Evolutionary conservation across 371 early-diverging fungal species (phyloP).

Genomic region (Mucor racemosus): DNA sequence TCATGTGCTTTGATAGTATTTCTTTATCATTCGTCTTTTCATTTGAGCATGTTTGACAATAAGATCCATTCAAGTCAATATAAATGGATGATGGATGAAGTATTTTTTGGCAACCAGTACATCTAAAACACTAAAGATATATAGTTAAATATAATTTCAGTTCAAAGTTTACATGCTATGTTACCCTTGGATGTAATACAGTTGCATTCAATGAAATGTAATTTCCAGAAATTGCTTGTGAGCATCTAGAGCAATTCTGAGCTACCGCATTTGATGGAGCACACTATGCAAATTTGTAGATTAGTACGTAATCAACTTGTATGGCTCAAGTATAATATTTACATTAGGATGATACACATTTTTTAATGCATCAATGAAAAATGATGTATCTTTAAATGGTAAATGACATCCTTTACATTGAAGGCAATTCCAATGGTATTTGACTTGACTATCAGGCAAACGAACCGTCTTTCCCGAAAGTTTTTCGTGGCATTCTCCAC

Average conservation of each 20-base stretch:
- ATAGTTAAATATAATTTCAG: neutral
- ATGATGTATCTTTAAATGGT: conserved; percentile 38
- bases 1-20: conserved; percentile 24
- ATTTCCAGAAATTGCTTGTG: conserved; percentile 25
- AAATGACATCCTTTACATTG: conserved; percentile 35
- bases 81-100: conserved; percentile 41
- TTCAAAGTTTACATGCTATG: neutral
- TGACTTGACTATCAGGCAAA: conserved; percentile 32
- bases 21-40: conserved; percentile 17
- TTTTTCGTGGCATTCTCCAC: conserved; percentile 34
- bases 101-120: conserved; percentile 39
- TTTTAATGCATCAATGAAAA: conserved; percentile 31
- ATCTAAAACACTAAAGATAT: conserved; percentile 41
- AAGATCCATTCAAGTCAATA: conserved; percentile 29
- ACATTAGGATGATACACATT: conserved; percentile 46
- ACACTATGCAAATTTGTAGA: conserved; percentile 15
- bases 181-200: conserved; percentile 37
- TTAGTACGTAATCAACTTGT: neutral
- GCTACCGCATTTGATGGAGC: conserved; percentile 5
- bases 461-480: conserved; percentile 40
- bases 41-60: conserved; percentile 38
- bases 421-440: conserved; percentile 48
- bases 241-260: conserved; percentile 30
- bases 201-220: conserved; percentile 31
- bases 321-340: neutral